Evolutionary conservation across 768 basidiomycete genomes (phyloP), one percentile per base, ranked within the genome.

Genomic region (Panellus pusillus): DNA sequence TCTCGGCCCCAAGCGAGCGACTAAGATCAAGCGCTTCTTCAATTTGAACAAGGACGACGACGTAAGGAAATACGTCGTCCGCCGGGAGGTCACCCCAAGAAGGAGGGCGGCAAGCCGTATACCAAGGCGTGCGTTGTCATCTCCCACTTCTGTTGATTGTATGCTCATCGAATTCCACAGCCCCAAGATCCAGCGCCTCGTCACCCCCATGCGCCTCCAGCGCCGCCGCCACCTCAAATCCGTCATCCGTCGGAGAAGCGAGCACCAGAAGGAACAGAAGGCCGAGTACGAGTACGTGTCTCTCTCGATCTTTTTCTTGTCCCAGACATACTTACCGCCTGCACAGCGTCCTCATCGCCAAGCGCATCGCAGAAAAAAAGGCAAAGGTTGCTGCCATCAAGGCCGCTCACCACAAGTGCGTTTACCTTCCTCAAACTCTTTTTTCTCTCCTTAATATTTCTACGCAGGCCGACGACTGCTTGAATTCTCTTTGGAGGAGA

Each of bases 11-110:
- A 98, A 98, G 88, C 78, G 94, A 65, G 94, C 94, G 55, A 93
- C 93, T 57, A 96, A 95, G 84, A 98, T 99, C 75, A 83, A 94
- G 72, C 82, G 75, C 69, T 97, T 98, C 84, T 98, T 99, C 83
- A 96, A 96, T 81, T 78, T 98, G 70, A 80, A 82, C 77, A 98
- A 98, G 83, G 89, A 95, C 67, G 96, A 99, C 68, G 96, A 98
- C 77, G 96, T 99, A 55, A 85, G 92, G 77, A 95, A 97, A 76
- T 98, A 96, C 72, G 95, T 97, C 62, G 86, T 98, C 65, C 79
- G 93, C 65, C 79, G 95, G 63, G 94, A 97, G 77, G 93, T 98
- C 41, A 86, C 74, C 71, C 78, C 67, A 97, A 95, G 87, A 97
- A 96, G 81, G 82, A 83, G 66, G 75, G 79, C 60, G 91, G 87